Evolutionary conservation across 257 asterid species (phyloP), one percentile per base, ranked within the genome.

Genomic region (Salvia miltiorrhiza): DNA sequence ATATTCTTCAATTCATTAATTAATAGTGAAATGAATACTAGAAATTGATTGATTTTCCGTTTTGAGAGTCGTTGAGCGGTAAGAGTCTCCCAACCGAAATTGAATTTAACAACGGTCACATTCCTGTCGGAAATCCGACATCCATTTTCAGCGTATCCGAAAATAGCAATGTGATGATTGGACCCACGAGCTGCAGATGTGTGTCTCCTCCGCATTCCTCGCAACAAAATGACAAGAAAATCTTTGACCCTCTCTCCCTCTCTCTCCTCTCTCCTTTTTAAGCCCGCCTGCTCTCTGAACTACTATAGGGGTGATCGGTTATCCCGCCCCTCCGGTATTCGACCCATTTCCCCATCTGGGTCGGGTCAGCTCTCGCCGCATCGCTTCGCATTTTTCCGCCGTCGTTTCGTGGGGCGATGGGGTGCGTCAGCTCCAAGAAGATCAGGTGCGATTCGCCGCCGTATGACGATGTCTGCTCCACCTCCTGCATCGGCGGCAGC

Each of bases 381-480:
- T 74, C 63, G 65, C 76, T 71, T 74, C 59, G 68, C 76, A 71
- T 74, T 76, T 63, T 49, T 72, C 82, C 75, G 74, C 78, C 81
- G 90, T 90, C 87, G 83, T 84, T 84, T 83, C 80, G 86, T 70
- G 82, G 87, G 86, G 87, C 77, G 83, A 89, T 92, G 98, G 98
- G 98, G 84, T 92, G 98, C 63, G 81, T 88, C 54, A 89, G 93
- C 86, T 92, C 96, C 76, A 92, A 86, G 83, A 84, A 89, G 40
- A 83, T 83, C 0, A 62, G 82, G 79, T 58, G 87, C 49, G 60
- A 57, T 6, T 81, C 86, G 23, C 84, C 85, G 52, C 73, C 40
- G 32, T 73, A 71, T 28, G 69, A 71, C 10, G 76, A 24, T 4
- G 73, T 74, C 63, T 63, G 73, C 73, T 52, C 81, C 12, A 65